These are phyloP conservation scores for Tritrichomonas musculus DNA, from an alignment of 208 protist species.

Conservation along the genomic window DNA sequence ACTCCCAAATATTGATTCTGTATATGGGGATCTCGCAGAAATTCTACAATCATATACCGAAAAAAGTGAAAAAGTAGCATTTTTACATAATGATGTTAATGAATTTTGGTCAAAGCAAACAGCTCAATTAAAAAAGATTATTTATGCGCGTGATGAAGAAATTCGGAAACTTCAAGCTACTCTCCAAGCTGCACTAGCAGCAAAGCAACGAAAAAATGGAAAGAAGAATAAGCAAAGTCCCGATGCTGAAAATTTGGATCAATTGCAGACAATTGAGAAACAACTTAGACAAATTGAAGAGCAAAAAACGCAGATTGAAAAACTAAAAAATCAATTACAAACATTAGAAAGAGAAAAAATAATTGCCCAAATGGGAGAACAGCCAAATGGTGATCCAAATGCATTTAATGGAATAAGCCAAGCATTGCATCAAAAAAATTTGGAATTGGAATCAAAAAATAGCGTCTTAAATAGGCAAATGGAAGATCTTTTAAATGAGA, in stretches of 20 bases:
- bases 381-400: background rate
- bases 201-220: background rate
- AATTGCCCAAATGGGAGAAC: background rate
- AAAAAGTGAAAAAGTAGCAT: background rate
- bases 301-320: background rate
- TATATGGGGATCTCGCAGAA: background rate
- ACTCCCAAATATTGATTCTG: background rate
- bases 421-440: background rate
- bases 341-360: background rate
- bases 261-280: background rate
- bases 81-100: background rate
- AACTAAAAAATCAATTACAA: background rate
- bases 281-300: background rate
- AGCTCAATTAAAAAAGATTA: background rate
- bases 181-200: background rate
- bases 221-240: background rate
- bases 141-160: background rate
- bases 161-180: background rate
- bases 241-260: background rate
- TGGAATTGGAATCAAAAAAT: background rate
- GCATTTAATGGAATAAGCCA: background rate
- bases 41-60: background rate
- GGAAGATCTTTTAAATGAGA: background rate
- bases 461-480: background rate
- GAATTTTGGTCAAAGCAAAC: background rate